Evolutionary conservation across 768 basidiomycete species (phyloP).

Genomic region (Boletellus ananas): DNA sequence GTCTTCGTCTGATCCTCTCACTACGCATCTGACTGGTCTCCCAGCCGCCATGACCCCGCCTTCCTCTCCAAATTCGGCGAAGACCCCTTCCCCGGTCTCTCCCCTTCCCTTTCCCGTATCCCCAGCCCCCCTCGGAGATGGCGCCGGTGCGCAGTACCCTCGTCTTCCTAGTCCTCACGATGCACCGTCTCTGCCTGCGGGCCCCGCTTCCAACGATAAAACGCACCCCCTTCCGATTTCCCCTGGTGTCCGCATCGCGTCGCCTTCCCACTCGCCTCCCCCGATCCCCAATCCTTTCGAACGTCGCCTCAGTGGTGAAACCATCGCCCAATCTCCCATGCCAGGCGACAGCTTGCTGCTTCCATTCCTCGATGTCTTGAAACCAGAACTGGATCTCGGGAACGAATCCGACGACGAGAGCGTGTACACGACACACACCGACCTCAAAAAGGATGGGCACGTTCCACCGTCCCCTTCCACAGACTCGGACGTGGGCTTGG

Average conservation of each 20-base stretch:
- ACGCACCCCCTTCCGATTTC: slow-evolving; percentile 17
- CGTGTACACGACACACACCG: slow-evolving; percentile 32
- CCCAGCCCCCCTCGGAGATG: slow-evolving; percentile 19
- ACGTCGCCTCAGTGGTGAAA: slow-evolving; percentile 84
- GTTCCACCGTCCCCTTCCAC: slow-evolving; percentile 25
- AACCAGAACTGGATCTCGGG: slow-evolving; percentile 22
- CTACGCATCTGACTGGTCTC: slow-evolving; percentile 9
- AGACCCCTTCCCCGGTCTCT: slow-evolving; percentile 33
- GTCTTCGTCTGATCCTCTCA: slow-evolving; percentile 4
- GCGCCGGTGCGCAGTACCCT: slow-evolving; percentile 12
- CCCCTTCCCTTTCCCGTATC: slow-evolving; percentile 26
- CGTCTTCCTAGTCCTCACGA: slow-evolving; percentile 23
- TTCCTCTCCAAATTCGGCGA: slow-evolving; percentile 32
- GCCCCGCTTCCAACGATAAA: slow-evolving; percentile 16
- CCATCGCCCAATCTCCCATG: slow-evolving; percentile 21
- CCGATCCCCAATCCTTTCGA: slow-evolving; percentile 85
- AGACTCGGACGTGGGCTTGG: slow-evolving; percentile 33
- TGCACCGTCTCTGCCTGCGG: slow-evolving; percentile 1
- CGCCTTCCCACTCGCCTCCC: slow-evolving; percentile 29
- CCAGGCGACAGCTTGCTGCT: slow-evolving; percentile 33
- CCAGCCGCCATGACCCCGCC: slow-evolving; percentile 31
- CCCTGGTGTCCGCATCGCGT: slow-evolving; percentile 25
- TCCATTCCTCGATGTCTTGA: slow-evolving; percentile 58
- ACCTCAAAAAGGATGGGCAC: slow-evolving; percentile 17
- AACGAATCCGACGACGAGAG: slow-evolving; percentile 33